These are phyloP conservation scores for Platismatia glauca DNA, from an alignment of 495 filamentous ascomycete genomes.

Conservation along the genomic window DNA sequence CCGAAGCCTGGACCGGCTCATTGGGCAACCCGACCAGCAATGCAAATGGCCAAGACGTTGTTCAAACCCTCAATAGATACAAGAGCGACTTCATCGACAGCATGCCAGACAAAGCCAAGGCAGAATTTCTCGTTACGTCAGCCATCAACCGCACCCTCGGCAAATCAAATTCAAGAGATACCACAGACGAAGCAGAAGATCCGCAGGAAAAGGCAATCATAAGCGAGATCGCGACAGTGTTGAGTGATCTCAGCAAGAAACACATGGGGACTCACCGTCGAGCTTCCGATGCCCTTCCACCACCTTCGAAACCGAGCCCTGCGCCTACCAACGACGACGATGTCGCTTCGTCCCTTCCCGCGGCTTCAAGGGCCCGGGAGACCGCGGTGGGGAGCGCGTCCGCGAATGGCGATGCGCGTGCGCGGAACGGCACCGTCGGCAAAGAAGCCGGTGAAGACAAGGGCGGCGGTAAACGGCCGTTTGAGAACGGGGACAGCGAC, in stretches of 20 bases:
- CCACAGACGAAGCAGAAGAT: constrained; percentile 26
- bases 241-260: constrained; percentile 16
- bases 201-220: constrained; percentile 18
- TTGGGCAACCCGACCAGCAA: constrained; percentile 4
- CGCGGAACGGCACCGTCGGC: neutral
- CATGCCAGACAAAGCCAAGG: constrained; percentile 16
- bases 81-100: constrained; percentile 17
- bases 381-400: neutral
- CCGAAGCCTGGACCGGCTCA: constrained; percentile 17
- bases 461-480: constrained; percentile 2
- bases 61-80: constrained; percentile 17
- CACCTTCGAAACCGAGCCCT: constrained; percentile 14
- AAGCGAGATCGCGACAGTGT: constrained; percentile 11
- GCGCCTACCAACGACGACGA: constrained; percentile 15
- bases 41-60: constrained; percentile 4
- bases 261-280: constrained; percentile 19
- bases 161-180: constrained; percentile 33
- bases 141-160: constrained; percentile 25
- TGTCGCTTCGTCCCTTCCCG: constrained; percentile 28
- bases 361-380: constrained; percentile 22
- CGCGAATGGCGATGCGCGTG: constrained; percentile 2
- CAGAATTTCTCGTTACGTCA: constrained; percentile 19
- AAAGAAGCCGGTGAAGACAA: neutral
- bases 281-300: constrained; percentile 34
- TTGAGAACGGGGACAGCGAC: constrained; percentile 10